Evolutionary conservation across 495 filamentous ascomycete genomes (phyloP).

Genomic region (Aspergillus panamensis): DNA sequence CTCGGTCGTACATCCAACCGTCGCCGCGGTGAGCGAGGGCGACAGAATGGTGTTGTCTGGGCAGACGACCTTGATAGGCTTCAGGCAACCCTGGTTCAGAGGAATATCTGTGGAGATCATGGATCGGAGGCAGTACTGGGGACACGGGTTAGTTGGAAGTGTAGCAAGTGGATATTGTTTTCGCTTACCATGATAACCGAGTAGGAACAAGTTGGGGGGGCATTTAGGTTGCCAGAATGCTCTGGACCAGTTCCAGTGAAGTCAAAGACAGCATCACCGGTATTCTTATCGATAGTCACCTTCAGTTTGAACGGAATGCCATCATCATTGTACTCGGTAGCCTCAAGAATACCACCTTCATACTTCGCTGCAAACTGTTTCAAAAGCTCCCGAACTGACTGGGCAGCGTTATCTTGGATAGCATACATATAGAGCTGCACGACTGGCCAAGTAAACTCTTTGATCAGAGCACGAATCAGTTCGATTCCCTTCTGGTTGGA

Average conservation of each 20-base stretch:
- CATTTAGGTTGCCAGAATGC: slow-evolving; percentile 89
- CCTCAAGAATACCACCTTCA: slow-evolving; percentile 69
- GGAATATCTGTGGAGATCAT: slow-evolving; percentile 88
- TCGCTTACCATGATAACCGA: slow-evolving; percentile 50
- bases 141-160: not conserved
- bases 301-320: slow-evolving; percentile 83
- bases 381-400: slow-evolving; percentile 73
- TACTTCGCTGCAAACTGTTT: slow-evolving; percentile 71
- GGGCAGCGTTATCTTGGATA: slow-evolving; percentile 89
- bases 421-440: slow-evolving; percentile 91
- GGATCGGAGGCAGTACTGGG: slow-evolving; percentile 71
- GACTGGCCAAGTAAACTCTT: slow-evolving; percentile 83
- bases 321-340: slow-evolving; percentile 91
- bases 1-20: slow-evolving; percentile 71
- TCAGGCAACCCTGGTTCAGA: slow-evolving; percentile 88
- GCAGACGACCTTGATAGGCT: slow-evolving; percentile 75
- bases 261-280: slow-evolving; percentile 87
- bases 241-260: slow-evolving; percentile 80
- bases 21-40: slow-evolving; percentile 77
- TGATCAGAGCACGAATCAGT: slow-evolving; percentile 75
- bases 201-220: slow-evolving; percentile 82
- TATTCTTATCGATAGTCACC: slow-evolving; percentile 74
- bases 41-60: slow-evolving; percentile 74
- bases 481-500: slow-evolving; percentile 95
- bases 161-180: not conserved